Evolutionary conservation across 164 flowering plant species (phyloP).

Genomic region (Saururus chinensis): DNA sequence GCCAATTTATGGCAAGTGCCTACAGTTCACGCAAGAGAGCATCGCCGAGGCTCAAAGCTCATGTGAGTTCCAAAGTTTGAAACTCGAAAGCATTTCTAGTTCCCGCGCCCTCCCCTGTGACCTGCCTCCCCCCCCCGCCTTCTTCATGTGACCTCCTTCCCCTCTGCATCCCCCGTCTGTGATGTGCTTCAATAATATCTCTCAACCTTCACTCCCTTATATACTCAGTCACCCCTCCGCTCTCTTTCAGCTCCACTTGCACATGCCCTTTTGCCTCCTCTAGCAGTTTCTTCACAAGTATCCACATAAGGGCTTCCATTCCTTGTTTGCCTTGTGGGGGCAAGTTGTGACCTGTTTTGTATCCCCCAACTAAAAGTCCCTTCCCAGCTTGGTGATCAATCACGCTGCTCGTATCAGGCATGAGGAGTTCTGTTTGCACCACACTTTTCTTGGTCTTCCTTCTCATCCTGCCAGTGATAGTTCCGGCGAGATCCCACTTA

Average conservation of each 20-base stretch:
- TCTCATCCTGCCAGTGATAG: conserved; percentile 14
- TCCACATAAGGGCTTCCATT: background rate
- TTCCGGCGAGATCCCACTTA: conserved; percentile 17
- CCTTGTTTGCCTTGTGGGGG: too few species aligned
- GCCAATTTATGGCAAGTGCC: background rate
- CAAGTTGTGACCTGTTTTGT: too few species aligned
- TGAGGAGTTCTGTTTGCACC: conserved; percentile 13
- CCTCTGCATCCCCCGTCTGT: conserved; percentile 15
- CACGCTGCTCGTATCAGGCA: conserved; percentile 3
- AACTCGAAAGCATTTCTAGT: background rate
- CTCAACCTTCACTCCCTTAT: background rate
- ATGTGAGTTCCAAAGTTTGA: background rate
- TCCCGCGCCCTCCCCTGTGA: background rate
- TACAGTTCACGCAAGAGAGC: background rate
- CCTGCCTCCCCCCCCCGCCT: background rate
- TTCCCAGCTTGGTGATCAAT: background rate
- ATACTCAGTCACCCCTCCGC: background rate
- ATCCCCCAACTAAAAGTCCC: background rate
- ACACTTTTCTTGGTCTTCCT: conserved; percentile 14
- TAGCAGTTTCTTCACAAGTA: background rate
- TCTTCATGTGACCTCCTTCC: conserved; percentile 1
- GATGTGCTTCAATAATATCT: conserved; percentile 32
- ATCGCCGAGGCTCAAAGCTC: background rate
- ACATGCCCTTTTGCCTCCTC: background rate
- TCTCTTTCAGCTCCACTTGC: background rate